Evolutionary conservation across 2,329 filamentous ascomycete genomes (phyloP), one percentile per base, ranked within the genome.

Genomic region (Tolypocladium ophioglossoides): DNA sequence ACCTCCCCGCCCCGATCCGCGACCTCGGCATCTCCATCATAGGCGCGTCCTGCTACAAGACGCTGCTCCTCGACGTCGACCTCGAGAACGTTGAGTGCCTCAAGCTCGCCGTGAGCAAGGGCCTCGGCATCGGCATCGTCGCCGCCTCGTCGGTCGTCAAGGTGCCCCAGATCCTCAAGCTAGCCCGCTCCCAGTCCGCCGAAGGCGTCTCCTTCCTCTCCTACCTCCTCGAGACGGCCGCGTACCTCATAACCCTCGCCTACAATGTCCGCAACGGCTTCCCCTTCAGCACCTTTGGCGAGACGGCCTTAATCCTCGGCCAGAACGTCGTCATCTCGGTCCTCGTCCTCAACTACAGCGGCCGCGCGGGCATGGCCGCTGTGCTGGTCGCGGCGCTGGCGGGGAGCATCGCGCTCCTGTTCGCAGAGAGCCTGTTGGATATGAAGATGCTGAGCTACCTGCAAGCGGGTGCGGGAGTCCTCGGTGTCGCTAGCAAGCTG

Each of bases 261-360:
- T 99, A 99, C 78, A 96, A 95, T 70, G 78, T 89, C 60, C 89
- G 94, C 67, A 89, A 91, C 65, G 85, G 84, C 27, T 96, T 96
- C 63, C 92, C 94, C 3, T 96, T 99, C 74, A 95, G 87, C 78
- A 99, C 94, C 12, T 99, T 88, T 70, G 94, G 94, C 70, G 94
- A 99, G 80, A 92, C 90, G 32, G 91, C 88, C 39, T 78, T 97
- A 65, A 96, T 99, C 63, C 80, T 94, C 51, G 84, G 86, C 56
- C 94, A 99, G 76, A 96, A 99, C 72, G 82, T 97, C 46, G 82
- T 91, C 56, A 96, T 99, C 68, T 85, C 86, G 6, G 82, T 91
- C 51, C 72, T 97, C 63, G 91, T 99, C 44, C 76, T 99, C 68
- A 86, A 87, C 67, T 97, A 91, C 70, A 85, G 83, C 56, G 87